Conservation (phyloP, 768 basidiomycete genomes). For the Phylloporus arenicola region DNA sequence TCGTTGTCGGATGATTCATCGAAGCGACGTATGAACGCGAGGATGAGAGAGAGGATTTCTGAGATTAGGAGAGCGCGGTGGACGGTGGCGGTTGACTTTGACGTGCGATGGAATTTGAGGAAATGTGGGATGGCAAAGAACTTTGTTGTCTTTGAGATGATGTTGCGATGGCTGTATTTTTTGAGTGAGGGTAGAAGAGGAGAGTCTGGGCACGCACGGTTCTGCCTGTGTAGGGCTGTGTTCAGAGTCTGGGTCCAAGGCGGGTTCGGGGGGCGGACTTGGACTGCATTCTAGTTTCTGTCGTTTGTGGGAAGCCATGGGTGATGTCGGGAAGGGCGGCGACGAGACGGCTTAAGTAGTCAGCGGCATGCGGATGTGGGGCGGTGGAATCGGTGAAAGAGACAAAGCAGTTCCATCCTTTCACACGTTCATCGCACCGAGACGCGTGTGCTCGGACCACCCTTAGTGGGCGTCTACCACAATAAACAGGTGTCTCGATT, state of each 20-base stretch:
- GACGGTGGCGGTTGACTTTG: conserved; percentile 1
- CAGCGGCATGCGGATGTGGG: background rate
- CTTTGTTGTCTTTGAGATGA: background rate
- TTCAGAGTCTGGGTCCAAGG: background rate
- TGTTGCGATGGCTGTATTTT: background rate
- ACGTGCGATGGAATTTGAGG: background rate
- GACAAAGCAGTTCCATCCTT: background rate
- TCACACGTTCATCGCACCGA: background rate
- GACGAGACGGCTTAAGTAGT: background rate
- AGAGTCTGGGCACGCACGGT: conserved; percentile 2
- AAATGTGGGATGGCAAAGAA: background rate
- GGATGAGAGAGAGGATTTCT: conserved; percentile 20
- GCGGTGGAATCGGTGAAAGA: background rate
- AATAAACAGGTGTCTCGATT: too few species aligned
- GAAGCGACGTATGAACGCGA: conserved; percentile 16
- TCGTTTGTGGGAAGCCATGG: conserved; percentile 1
- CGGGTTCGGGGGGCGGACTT: background rate
- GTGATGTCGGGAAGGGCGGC: background rate
- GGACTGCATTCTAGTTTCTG: background rate
- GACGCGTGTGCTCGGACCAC: conserved; percentile 1
- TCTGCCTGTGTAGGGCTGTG: background rate
- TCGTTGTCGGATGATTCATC: conserved; percentile 21
- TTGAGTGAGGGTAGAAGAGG: background rate
- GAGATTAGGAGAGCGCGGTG: conserved; percentile 21
- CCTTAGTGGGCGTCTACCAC: background rate